These are phyloP conservation scores for Axilococcus clingmanii DNA, from an alignment of 139 green algal genomes.

Conservation along the genomic window DNA sequence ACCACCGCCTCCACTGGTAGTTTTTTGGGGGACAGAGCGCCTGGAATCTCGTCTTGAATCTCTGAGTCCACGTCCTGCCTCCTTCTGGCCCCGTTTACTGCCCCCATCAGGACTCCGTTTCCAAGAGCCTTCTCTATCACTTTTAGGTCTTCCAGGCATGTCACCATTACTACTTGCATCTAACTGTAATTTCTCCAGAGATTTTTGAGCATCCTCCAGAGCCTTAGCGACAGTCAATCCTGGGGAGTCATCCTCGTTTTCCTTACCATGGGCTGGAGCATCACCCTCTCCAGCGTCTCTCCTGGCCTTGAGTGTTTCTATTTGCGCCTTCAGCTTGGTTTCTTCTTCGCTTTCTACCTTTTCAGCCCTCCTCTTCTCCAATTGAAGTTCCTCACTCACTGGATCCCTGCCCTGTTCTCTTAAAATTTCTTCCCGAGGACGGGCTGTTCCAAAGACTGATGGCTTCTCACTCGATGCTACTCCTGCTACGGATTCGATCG, in stretches of 20 bases:
- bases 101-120: no score
- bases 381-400: slow-evolving; percentile 48
- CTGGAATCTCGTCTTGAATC: no score
- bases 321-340: slow-evolving; percentile 31
- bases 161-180: no score
- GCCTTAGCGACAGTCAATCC: no score
- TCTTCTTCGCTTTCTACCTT: slow-evolving; percentile 40
- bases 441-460: slow-evolving; percentile 63
- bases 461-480: background rate
- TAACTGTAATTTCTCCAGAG: no score
- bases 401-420: slow-evolving; percentile 74
- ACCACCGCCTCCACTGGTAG: no score
- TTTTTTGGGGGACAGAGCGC: no score
- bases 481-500: slow-evolving; percentile 9
- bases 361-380: slow-evolving; percentile 22
- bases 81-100: no score
- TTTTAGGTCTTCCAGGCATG: no score
- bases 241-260: slow-evolving; percentile 24
- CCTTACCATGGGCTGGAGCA: slow-evolving; percentile 5
- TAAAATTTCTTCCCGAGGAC: slow-evolving; percentile 82
- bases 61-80: no score
- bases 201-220: no score
- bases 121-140: no score
- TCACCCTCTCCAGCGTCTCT: background rate
- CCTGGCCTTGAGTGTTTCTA: slow-evolving; percentile 45